phyloP scores from a whole-genome alignment of 2,329 filamentous ascomycete species.

The Epichloe amarillans region DNA sequence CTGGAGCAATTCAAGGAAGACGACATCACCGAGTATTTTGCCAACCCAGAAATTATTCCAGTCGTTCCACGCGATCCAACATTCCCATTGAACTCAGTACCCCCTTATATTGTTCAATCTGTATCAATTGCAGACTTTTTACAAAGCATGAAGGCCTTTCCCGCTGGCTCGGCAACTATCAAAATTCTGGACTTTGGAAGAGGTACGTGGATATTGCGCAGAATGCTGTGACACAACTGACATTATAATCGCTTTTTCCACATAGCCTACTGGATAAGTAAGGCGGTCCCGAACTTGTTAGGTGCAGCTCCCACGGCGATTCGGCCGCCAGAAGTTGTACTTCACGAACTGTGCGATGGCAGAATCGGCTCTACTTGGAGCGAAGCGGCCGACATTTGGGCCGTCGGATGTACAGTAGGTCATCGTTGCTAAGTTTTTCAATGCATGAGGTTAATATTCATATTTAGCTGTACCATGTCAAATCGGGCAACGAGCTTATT shows the following conservation, averaged over 20 bases:
- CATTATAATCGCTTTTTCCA: background rate
- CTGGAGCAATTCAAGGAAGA: too few relatives aligned
- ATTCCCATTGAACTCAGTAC: background rate
- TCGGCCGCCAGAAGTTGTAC: too few relatives aligned
- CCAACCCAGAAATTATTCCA: background rate
- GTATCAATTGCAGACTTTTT: background rate
- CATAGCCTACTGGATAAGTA: background rate
- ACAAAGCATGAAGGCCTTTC: background rate
- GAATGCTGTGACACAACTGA: background rate
- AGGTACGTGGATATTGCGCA: background rate
- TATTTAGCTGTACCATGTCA: background rate
- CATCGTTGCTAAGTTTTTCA: background rate
- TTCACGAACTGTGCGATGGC: background rate
- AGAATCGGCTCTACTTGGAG: background rate
- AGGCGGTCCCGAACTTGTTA: background rate
- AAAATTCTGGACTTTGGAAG: background rate
- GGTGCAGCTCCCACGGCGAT: too few relatives aligned
- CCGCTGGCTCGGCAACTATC: background rate
- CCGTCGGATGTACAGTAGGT: background rate
- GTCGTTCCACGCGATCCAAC: background rate
- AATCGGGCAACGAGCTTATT: background rate
- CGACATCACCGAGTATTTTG: too few relatives aligned
- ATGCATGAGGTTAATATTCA: background rate
- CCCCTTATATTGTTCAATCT: background rate
- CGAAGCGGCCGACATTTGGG: background rate